phyloP scores from a whole-genome alignment of 2,329 filamentous ascomycete species.

The Fusarium subglutinans region DNA sequence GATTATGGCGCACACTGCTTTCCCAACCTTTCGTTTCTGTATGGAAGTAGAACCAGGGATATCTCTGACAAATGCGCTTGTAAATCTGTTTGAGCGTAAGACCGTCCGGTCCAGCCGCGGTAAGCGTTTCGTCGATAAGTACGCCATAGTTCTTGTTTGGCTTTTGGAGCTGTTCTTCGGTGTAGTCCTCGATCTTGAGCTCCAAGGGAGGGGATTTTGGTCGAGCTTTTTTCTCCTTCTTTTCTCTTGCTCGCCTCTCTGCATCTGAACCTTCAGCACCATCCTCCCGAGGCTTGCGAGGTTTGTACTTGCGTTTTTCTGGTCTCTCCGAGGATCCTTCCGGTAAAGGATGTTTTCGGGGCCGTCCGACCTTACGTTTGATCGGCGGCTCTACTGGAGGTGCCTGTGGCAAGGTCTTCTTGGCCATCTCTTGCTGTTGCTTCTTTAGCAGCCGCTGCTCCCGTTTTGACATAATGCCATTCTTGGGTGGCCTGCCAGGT shows the following conservation, averaged over 20 bases:
- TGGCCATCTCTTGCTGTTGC: conserved; percentile 57
- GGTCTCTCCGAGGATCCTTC: conserved; percentile 63
- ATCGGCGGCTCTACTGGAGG: conserved; percentile 60
- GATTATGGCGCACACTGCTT: conserved; percentile 71
- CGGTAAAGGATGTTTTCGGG: conserved; percentile 69
- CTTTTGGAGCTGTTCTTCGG: conserved; percentile 66
- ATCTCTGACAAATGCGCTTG: conserved; percentile 66
- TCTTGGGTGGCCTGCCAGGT: conserved; percentile 83
- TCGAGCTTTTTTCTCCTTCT: conserved; percentile 67
- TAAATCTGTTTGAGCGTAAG: conserved; percentile 70
- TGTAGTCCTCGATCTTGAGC: conserved; percentile 64
- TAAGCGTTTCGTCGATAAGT: conserved; percentile 68
- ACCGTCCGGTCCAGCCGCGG: conserved; percentile 62
- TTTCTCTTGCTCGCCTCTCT: conserved; percentile 65
- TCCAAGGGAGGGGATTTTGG: conserved; percentile 69
- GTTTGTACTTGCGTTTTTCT: conserved; percentile 74
- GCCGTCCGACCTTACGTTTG: conserved; percentile 73
- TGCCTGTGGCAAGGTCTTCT: conserved; percentile 60
- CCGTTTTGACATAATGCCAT: conserved; percentile 84
- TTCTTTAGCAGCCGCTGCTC: conserved; percentile 74
- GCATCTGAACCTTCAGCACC: conserved; percentile 65
- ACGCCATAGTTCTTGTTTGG: conserved; percentile 71
- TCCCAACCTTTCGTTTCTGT: conserved; percentile 73
- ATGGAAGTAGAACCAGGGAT: conserved; percentile 68
- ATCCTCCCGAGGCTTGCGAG: conserved; percentile 66